Conservation (phyloP, 441 rosid species). For the Sinapis alba region DNA sequence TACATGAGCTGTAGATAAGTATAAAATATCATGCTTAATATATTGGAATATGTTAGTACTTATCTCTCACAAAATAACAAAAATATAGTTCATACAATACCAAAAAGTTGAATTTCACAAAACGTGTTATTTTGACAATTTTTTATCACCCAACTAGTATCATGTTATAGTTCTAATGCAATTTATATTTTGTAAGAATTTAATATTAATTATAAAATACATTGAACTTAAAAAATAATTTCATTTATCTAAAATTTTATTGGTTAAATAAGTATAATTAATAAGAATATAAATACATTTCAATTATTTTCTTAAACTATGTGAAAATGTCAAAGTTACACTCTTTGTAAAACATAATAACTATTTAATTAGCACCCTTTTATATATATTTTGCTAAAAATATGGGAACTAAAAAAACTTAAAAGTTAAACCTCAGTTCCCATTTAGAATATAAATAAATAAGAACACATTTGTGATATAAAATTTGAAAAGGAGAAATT, state of each 20-base stretch:
- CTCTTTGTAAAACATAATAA: too few species aligned
- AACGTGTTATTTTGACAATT: too few species aligned
- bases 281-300: too few species aligned
- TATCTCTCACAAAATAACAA: not conserved
- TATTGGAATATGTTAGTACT: not conserved
- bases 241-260: too few species aligned
- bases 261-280: too few species aligned
- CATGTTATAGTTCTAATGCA: too few species aligned
- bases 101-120: not conserved
- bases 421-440: not conserved
- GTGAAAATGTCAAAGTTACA: too few species aligned
- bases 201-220: too few species aligned
- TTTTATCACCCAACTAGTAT: too few species aligned
- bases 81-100: not conserved
- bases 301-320: too few species aligned
- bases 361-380: not conserved
- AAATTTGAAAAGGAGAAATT: not conserved
- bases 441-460: not conserved
- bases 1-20: conserved; percentile 18
- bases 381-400: not conserved
- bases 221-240: too few species aligned
- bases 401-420: not conserved
- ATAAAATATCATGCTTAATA: not conserved
- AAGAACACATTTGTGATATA: not conserved
- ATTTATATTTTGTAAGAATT: too few species aligned